A percentile compares a stretch with the other conserved stretches of the same genome.
These are phyloP conservation scores for Epichloe coenophiala DNA, from an alignment of 2,329 filamentous ascomycete genomes.

Conservation along the genomic window DNA sequence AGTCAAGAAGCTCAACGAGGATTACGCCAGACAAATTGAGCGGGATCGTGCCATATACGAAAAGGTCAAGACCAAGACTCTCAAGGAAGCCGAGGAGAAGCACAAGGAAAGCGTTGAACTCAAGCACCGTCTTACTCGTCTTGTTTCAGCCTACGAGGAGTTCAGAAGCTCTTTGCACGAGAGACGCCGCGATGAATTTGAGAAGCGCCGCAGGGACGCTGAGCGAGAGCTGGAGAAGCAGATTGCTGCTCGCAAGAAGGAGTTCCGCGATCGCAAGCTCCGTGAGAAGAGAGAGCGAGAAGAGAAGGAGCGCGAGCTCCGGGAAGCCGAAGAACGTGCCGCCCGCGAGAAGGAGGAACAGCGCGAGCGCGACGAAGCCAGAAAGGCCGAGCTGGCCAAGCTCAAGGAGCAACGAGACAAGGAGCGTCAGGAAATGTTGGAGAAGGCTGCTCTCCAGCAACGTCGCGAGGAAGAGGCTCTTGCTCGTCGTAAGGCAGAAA, in stretches of 20 bases:
- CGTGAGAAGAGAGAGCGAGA: slow-evolving; percentile 76
- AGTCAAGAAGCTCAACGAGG: slow-evolving; percentile 73
- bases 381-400: slow-evolving; percentile 54
- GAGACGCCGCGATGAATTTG: slow-evolving; percentile 86
- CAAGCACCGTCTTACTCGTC: slow-evolving; percentile 78
- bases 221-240: slow-evolving; percentile 89
- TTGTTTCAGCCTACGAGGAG: slow-evolving; percentile 71
- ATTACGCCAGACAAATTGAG: slow-evolving; percentile 74
- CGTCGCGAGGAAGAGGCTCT: slow-evolving; percentile 82
- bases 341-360: slow-evolving; percentile 78
- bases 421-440: slow-evolving; percentile 53
- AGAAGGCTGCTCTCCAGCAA: slow-evolving; percentile 56
- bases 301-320: slow-evolving; percentile 63
- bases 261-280: slow-evolving; percentile 69
- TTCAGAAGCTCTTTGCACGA: slow-evolving; percentile 76
- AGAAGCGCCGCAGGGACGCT: slow-evolving; percentile 81
- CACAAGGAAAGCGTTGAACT: slow-evolving; percentile 86
- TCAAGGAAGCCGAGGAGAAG: slow-evolving; percentile 70
- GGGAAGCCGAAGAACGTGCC: slow-evolving; percentile 76
- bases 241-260: slow-evolving; percentile 76
- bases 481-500: slow-evolving; percentile 56
- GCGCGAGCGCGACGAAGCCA: slow-evolving; percentile 65
- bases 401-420: slow-evolving; percentile 52
- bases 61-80: slow-evolving; percentile 59
- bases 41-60: slow-evolving; percentile 71